These are phyloP conservation scores for Diddensiella caesifluorescens DNA, from an alignment of 805 yeast genomes.

Conservation along the genomic window DNA sequence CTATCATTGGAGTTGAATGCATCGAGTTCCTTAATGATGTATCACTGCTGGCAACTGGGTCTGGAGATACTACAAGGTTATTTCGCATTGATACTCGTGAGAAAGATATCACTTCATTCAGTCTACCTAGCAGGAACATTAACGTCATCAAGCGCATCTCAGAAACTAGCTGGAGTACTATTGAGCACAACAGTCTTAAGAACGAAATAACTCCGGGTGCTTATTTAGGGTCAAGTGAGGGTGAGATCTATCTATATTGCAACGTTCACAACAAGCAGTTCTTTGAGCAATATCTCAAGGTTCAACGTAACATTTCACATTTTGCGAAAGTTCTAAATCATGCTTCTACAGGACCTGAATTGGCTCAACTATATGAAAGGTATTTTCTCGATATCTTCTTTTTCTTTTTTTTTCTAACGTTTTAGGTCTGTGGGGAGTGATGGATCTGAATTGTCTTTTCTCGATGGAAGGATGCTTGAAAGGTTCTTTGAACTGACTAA, in stretches of 20 bases:
- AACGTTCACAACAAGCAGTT: background rate
- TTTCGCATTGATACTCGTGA: background rate
- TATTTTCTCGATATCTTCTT: background rate
- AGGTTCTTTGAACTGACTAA: background rate
- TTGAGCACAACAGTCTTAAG: background rate
- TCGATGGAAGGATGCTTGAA: conserved; percentile 3
- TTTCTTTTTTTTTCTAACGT: background rate
- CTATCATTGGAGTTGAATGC: background rate
- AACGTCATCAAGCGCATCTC: background rate
- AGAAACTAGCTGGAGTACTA: background rate
- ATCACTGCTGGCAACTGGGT: background rate
- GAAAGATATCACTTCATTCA: background rate
- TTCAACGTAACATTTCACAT: conserved; percentile 1
- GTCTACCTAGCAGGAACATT: background rate
- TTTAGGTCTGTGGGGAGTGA: too few species aligned
- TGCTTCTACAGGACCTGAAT: background rate
- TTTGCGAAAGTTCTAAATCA: conserved; percentile 1
- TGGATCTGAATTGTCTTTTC: too few species aligned
- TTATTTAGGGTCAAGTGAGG: background rate
- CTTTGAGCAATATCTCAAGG: background rate
- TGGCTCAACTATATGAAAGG: background rate
- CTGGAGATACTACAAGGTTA: too few species aligned
- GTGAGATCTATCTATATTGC: conserved; percentile 1
- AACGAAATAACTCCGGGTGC: background rate
- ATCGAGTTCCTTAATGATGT: too few species aligned